Percentiles rank a stretch among this genome's conserved stretches.
These are phyloP conservation scores for Imleria badia DNA, from an alignment of 768 basidiomycete species.

Conservation along the genomic window DNA sequence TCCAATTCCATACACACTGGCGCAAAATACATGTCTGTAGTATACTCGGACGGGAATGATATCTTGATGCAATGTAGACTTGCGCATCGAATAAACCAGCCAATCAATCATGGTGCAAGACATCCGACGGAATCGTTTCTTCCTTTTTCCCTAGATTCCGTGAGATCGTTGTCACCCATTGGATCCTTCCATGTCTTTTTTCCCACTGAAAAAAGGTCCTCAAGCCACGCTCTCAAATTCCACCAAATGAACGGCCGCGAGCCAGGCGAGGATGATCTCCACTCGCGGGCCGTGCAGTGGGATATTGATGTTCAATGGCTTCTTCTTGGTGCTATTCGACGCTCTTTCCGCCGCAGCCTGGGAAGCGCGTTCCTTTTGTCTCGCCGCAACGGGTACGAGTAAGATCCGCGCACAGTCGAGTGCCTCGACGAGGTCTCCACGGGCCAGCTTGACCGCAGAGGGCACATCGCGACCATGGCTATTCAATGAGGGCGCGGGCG, in stretches of 20 bases:
- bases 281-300: slow-evolving; percentile 85
- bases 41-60: neutral
- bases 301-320: slow-evolving; percentile 69
- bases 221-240: slow-evolving; percentile 55
- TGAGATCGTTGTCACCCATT: slow-evolving; percentile 11
- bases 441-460: slow-evolving; percentile 15
- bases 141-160: slow-evolving; percentile 10
- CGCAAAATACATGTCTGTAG: neutral
- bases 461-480: slow-evolving; percentile 24
- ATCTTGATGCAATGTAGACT: neutral
- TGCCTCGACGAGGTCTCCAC: slow-evolving; percentile 47
- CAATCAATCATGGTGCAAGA: neutral
- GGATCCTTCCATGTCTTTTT: neutral
- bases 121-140: neutral
- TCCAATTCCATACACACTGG: slow-evolving; percentile 2
- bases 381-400: slow-evolving; percentile 65
- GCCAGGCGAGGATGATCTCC: slow-evolving; percentile 82
- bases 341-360: slow-evolving; percentile 51
- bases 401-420: slow-evolving; percentile 73
- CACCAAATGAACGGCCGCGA: slow-evolving; percentile 76
- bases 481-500: slow-evolving; percentile 19
- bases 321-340: slow-evolving; percentile 44
- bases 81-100: neutral
- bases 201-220: neutral
- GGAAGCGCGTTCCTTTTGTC: slow-evolving; percentile 59